Evolutionary conservation across 2,329 filamentous ascomycete species (phyloP), one percentile per base, ranked within the genome.

Genomic region (Rutstroemia sp.): DNA sequence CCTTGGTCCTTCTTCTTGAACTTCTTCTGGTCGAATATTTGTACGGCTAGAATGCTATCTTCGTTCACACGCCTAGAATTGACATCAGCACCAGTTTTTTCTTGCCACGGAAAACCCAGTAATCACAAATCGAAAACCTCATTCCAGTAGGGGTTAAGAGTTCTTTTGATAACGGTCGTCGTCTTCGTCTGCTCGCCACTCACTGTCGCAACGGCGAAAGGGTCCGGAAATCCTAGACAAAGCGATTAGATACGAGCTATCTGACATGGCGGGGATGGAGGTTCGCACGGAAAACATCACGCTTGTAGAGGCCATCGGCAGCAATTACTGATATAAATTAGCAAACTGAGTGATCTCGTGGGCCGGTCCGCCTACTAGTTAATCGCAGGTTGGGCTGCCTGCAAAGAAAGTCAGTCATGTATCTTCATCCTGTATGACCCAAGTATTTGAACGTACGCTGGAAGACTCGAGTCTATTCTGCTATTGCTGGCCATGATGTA

Each of bases 1-100:
- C 94, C 94, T 72, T 99, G 94, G 67, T 99, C 94, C 90, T 97
- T 99, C 83, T 99, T 99, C 80, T 99, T 99, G 77, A 99, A 99
- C 77, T 99, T 99, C 79, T 96, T 96, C 75, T 99, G 94, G 74
- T 99, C 94, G 71, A 99, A 99, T 55, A 99, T 96, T 71, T 99
- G 94, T 48, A 99, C 92, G 7, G 94, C 94, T 49, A 99, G 80
- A 69, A 99, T 96, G 72, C 92, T 95, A 69, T 96, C 92, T 71
- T 99, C 94, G 60, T 87, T 94, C 59, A 90, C 92, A 71, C 82
- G 83, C 78, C 94, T 97, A 71, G 58, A 66, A 21, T 42, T 52
- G 48, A 44, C 56, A 65, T 62, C 63, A 66, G 64, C 49, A 52
- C 51, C 42, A 47, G 50, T 41, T 37, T 45, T 3, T 46, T 49